Evolutionary conservation across 1,284 basidiomycete genomes (phyloP), one percentile per base, ranked within the genome.

Genomic region (Irpex rosettiformis): DNA sequence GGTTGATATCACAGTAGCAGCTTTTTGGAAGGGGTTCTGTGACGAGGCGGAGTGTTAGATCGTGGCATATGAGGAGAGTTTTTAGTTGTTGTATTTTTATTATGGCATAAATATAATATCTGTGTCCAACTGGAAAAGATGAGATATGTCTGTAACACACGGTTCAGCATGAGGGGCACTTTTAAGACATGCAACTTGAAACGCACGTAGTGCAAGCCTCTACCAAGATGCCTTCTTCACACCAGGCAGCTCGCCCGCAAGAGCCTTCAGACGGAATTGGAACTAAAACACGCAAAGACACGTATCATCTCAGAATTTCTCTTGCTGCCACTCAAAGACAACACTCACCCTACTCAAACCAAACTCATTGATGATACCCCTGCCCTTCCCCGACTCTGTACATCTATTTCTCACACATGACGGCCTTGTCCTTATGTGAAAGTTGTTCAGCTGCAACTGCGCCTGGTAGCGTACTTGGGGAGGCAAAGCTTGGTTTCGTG

Each of bases 201-300:
- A 22, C 16, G 21, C 10, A 28, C 48, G 10, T 28, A 51, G 16
- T 56, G 16, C 10, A 13, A 55, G 37, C 8, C 10, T 67, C 71
- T 81, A 94, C 95, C 94, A 98, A 18, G 90, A 93, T 11, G 93
- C 93, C 72, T 96, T 96, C 60, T 83, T 79, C 30, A 97, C 92
- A 18, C 95, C 95, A 40, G 91, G 88, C 33, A 97, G 73, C 67
- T 95, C 85, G 10, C 90, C 88, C 45, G 78, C 75, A 56, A 92
- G 73, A 1, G 94, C 94, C 70, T 93, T 90, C 55, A 91, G 68
- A 27, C 94, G 85, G 79, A 97, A 96, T 77, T 95, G 93, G 75
- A 85, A 93, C 94, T 96, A 70, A 2, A 22, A 42, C 22, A 45
- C 1, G 4, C 22, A 37, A n/a, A 47, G 18, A 55, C 45, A 58